phyloP scores from a whole-genome alignment of 257 asterid species.

The Solanum chaucha region DNA sequence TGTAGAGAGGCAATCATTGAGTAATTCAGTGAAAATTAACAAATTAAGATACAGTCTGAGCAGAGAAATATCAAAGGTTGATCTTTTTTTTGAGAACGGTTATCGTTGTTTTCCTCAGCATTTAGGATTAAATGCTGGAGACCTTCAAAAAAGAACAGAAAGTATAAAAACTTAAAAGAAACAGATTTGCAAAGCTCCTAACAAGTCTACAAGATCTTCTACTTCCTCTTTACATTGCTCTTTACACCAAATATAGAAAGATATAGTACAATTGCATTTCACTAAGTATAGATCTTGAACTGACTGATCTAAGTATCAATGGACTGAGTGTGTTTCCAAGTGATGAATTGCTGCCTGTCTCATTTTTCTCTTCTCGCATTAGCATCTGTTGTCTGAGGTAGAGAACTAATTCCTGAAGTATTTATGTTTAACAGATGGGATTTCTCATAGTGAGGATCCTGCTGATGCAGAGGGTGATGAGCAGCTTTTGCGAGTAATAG shows the following conservation, averaged over 20 bases:
- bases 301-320: neutral
- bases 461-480: constrained; percentile 63
- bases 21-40: neutral
- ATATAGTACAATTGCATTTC: neutral
- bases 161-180: neutral
- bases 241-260: neutral
- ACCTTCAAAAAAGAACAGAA: neutral
- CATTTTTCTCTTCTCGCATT: constrained; percentile 1
- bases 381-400: constrained; percentile 3
- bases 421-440: constrained; percentile 24
- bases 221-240: neutral
- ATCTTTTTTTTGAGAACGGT: neutral
- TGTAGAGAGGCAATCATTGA: neutral
- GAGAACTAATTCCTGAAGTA: neutral
- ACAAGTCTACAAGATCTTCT: neutral
- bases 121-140: neutral
- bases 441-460: constrained; percentile 19
- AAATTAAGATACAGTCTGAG: neutral
- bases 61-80: neutral
- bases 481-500: constrained; percentile 62
- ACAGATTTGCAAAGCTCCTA: neutral
- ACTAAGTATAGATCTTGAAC: neutral
- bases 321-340: neutral
- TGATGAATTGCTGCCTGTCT: neutral
- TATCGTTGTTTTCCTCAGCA: neutral